These are phyloP conservation scores for Nicotiana obtusifolia DNA, from an alignment of 257 asterid species.

Conservation along the genomic window DNA sequence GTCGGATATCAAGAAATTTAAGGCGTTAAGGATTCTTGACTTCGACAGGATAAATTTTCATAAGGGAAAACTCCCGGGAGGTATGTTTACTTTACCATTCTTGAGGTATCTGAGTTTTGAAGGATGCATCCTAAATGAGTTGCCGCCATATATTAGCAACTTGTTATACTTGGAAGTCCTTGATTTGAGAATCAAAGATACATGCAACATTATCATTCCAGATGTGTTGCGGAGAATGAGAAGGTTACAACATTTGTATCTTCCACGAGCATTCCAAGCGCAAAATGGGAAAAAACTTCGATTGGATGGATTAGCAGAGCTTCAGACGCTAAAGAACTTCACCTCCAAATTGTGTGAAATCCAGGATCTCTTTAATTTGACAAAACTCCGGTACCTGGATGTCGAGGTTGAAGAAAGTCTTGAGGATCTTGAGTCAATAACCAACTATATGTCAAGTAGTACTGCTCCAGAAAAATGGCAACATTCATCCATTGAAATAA, in stretches of 20 bases:
- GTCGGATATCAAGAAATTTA: background rate
- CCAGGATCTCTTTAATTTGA: background rate
- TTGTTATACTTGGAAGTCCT: slow-evolving; percentile 22
- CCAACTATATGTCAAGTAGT: too few species aligned
- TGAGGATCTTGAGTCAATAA: slow-evolving; percentile 4
- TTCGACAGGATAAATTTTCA: slow-evolving; percentile 8
- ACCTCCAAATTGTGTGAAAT: slow-evolving; percentile 4
- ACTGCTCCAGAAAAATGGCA: background rate
- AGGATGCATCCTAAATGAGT: slow-evolving; percentile 16
- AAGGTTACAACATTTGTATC: slow-evolving; percentile 20
- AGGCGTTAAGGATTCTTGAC: slow-evolving; percentile 1
- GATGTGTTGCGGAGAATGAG: slow-evolving; percentile 3
- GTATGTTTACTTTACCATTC: background rate
- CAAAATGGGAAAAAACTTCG: background rate
- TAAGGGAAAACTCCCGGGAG: background rate
- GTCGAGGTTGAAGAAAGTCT: background rate
- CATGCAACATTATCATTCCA: background rate
- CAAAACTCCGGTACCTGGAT: background rate
- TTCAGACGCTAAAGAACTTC: slow-evolving; percentile 24
- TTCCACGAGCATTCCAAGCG: slow-evolving; percentile 12
- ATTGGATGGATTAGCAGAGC: slow-evolving; percentile 8
- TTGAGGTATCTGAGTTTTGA: slow-evolving; percentile 29
- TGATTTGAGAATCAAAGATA: slow-evolving; percentile 17
- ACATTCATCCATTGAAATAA: background rate
- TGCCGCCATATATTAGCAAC: slow-evolving; percentile 13